Evolutionary conservation across 306 rosid species (phyloP), one percentile per base, ranked within the genome.

Genomic region (Cicer cuneatum): DNA sequence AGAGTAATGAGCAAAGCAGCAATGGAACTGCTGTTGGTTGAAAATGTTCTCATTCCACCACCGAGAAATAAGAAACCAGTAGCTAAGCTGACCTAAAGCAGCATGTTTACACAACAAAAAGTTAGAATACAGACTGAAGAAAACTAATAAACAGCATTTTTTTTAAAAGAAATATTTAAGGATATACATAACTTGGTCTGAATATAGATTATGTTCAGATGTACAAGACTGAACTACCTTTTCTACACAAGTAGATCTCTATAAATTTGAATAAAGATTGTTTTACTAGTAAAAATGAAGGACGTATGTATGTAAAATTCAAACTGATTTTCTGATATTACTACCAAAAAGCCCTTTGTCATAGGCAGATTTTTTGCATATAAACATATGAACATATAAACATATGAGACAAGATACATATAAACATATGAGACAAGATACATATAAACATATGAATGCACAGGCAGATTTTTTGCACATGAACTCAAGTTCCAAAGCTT

Each of bases 31-130:
- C 86, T 87, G 87, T 87, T 83, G 45, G 97, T 91, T 79, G 98
- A 91, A 86, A 93, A 93, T 68, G 97, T 91, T 72, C 86, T 89
- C 85, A 85, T 91, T 85, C 98, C 98, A 75, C 98, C 98, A 77
- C 98, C 98, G 78, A 93, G 97, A 81, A 91, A 93, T 89, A 93
- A 87, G 91, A 93, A 93, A 57, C 98, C 98, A 57, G 80, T 83
- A 11, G 97, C 96, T 81, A 93, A 89, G 89, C 97, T 91, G 72
- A 93, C 98, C 98, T 93, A 79, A 58, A 76, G 48, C 65, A 72
- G 68, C 54, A 67, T 48, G 68, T 81, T 77, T 62, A 41, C 54
- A 47, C 51, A 38, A 72, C 61, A 19, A 62, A 52, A 73, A 81
- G 75, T 60, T 37, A 82, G 51, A 61, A 68, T 7, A 42, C 39